Evolutionary conservation across 192 early-diverging fungal species (phyloP).

Genomic region (Coemansia sp.): DNA sequence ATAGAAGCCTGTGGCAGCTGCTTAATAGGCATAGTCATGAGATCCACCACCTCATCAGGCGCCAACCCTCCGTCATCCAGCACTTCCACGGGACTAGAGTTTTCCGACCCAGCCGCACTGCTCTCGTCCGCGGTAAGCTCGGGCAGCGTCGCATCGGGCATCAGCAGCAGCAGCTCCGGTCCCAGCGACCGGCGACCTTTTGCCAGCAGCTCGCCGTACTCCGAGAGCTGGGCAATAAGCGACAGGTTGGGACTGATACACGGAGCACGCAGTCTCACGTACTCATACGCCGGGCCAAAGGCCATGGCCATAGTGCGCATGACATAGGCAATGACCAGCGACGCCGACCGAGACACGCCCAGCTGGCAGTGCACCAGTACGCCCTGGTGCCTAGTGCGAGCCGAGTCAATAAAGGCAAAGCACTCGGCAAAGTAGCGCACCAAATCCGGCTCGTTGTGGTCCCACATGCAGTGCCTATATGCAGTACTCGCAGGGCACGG

Average conservation of each 20-base stretch:
- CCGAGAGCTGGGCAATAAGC: conserved; percentile 77
- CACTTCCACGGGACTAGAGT: conserved; percentile 23
- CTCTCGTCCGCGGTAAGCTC: conserved; percentile 6
- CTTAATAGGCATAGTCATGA: neutral
- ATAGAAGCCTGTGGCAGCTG: neutral
- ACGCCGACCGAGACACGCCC: conserved; percentile 87
- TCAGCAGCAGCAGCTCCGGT: neutral
- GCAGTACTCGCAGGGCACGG: neutral
- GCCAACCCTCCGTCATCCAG: neutral
- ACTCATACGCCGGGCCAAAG: conserved; percentile 71
- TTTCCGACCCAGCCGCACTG: conserved; percentile 21
- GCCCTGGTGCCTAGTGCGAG: conserved; percentile 53
- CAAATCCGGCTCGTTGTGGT: conserved; percentile 73
- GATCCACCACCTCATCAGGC: neutral
- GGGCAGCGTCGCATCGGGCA: neutral
- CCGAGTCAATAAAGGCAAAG: conserved; percentile 70
- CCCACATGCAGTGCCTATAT: conserved; percentile 72
- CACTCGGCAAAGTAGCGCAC: conserved; percentile 62
- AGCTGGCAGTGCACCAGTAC: conserved; percentile 88
- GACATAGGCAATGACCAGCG: conserved; percentile 85
- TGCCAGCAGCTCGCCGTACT: conserved; percentile 59
- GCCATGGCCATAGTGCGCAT: conserved; percentile 70
- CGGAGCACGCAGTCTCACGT: conserved; percentile 69
- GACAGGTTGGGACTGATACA: conserved; percentile 84
- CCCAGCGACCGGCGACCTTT: neutral